Percentiles rank a stretch among this genome's conserved stretches.
Conservation (phyloP, 2,329 filamentous ascomycete species). For the Trichothecium roseum region DNA sequence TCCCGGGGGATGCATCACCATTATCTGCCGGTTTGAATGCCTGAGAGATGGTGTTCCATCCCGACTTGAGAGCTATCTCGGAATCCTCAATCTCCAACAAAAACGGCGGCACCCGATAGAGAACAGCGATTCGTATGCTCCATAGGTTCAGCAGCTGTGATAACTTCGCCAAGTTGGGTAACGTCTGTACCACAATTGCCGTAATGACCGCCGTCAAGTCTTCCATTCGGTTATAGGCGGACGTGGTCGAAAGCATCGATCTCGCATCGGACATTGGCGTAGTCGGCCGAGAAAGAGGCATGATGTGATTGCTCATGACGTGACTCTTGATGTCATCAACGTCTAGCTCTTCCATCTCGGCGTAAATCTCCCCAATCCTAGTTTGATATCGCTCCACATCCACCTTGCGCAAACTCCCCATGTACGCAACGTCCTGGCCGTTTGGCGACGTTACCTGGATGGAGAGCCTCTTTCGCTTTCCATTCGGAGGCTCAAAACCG, state of each 20-base stretch:
- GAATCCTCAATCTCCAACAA: constrained; percentile 56
- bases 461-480: constrained; percentile 28
- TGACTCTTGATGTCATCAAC: constrained; percentile 85
- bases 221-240: constrained; percentile 62
- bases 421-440: constrained; percentile 33
- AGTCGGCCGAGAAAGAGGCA: constrained; percentile 33
- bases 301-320: constrained; percentile 71
- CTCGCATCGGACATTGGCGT: constrained; percentile 21
- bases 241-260: constrained; percentile 30
- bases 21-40: constrained; percentile 6
- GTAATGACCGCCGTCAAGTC: constrained; percentile 87
- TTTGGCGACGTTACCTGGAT: constrained; percentile 10
- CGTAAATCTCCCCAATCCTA: constrained; percentile 63
- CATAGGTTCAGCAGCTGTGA: constrained; percentile 66
- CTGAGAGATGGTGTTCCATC: constrained; percentile 50
- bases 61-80: constrained; percentile 53
- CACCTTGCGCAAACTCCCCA: constrained; percentile 58
- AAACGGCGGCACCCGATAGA: constrained; percentile 63
- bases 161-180: constrained; percentile 71
- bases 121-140: constrained; percentile 64
- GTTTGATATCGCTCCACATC: constrained; percentile 59
- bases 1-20: constrained; percentile 5
- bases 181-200: constrained; percentile 77
- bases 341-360: constrained; percentile 58
- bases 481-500: constrained; percentile 42